These are phyloP conservation scores for Epichloe sp. DNA, from an alignment of 2,329 filamentous ascomycete genomes.

Conservation along the genomic window DNA sequence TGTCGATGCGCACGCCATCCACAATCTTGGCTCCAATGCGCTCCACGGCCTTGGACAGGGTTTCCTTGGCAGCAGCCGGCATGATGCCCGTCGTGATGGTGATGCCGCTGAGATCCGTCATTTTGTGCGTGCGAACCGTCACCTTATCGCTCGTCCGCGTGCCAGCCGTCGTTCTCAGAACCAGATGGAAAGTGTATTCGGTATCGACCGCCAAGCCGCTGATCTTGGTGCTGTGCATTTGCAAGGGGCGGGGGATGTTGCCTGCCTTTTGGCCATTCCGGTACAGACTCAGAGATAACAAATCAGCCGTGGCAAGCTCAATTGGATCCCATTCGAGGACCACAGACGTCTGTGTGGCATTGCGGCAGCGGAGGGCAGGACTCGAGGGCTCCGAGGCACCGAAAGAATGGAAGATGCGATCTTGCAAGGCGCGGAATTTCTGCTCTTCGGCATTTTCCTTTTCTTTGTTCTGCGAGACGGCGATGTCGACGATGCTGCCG, in stretches of 20 bases:
- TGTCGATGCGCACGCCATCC: slow-evolving; percentile 86
- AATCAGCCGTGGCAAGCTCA: slow-evolving; percentile 78
- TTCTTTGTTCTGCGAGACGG: slow-evolving; percentile 71
- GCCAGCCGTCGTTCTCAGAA: slow-evolving; percentile 81
- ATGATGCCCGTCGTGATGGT: slow-evolving; percentile 87
- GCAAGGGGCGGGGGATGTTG: slow-evolving; percentile 74
- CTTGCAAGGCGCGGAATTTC: slow-evolving; percentile 74
- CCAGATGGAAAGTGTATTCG: slow-evolving; percentile 88
- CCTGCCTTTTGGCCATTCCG: slow-evolving; percentile 95
- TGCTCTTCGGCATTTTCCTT: slow-evolving; percentile 65
- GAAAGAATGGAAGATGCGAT: slow-evolving; percentile 75
- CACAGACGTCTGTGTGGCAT: slow-evolving; percentile 95
- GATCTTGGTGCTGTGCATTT: slow-evolving; percentile 93
- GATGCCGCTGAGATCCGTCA: slow-evolving; percentile 93
- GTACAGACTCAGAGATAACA: slow-evolving; percentile 81
- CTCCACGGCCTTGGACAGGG: slow-evolving; percentile 61
- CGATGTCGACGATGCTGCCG: slow-evolving; percentile 95
- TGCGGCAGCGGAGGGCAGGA: slow-evolving; percentile 78
- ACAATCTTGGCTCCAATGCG: slow-evolving; percentile 87
- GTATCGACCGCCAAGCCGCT: slow-evolving; percentile 91
- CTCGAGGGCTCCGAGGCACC: slow-evolving; percentile 64
- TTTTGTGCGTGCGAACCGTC: slow-evolving; percentile 85
- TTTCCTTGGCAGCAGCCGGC: slow-evolving; percentile 58
- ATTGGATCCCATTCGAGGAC: slow-evolving; percentile 98
- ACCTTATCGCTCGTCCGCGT: slow-evolving; percentile 76